A percentile compares a stretch with the other conserved stretches of the same genome.
phyloP scores from a whole-genome alignment of 2,329 filamentous ascomycete species.

The Fusarium musae region DNA sequence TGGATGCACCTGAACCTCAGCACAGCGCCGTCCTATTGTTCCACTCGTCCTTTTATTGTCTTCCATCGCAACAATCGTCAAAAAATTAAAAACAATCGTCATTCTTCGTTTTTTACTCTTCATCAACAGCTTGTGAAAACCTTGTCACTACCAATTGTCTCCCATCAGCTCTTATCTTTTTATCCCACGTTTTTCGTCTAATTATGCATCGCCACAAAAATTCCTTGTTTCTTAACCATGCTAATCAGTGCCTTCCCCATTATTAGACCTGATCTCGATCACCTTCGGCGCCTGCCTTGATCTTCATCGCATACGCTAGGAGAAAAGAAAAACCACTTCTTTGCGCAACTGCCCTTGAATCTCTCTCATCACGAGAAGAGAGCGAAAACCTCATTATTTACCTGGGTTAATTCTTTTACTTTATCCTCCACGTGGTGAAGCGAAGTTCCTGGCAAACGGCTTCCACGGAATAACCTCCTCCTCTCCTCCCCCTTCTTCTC shows the following conservation, averaged over 20 bases:
- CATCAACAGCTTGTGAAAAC: background rate
- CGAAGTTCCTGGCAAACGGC: slow-evolving; percentile 32
- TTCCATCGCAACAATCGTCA: background rate
- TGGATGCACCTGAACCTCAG: slow-evolving; percentile 1
- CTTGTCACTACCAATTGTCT: background rate
- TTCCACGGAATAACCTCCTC: slow-evolving; percentile 39
- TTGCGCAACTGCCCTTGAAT: slow-evolving; percentile 5
- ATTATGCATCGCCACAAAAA: slow-evolving; percentile 21
- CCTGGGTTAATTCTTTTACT: slow-evolving; percentile 9
- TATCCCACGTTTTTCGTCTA: background rate
- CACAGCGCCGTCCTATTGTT: background rate
- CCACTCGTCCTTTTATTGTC: background rate
- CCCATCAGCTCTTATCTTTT: background rate
- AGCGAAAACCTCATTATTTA: slow-evolving; percentile 18
- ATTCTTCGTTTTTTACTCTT: background rate
- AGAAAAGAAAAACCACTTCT: slow-evolving; percentile 9
- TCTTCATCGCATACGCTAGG: slow-evolving; percentile 37
- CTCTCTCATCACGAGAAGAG: slow-evolving; percentile 22
- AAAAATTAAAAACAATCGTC: slow-evolving; percentile 1
- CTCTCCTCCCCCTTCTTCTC: slow-evolving; percentile 11
- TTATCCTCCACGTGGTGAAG: slow-evolving; percentile 35
- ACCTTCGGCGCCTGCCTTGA: slow-evolving; percentile 20
- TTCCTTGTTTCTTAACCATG: slow-evolving; percentile 26
- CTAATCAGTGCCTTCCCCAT: slow-evolving; percentile 43
- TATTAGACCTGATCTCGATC: slow-evolving; percentile 34